A percentile compares a stretch with the other conserved stretches of the same genome.
Conservation (phyloP, 129 eudicot species). For the Cynara cardunculus region DNA sequence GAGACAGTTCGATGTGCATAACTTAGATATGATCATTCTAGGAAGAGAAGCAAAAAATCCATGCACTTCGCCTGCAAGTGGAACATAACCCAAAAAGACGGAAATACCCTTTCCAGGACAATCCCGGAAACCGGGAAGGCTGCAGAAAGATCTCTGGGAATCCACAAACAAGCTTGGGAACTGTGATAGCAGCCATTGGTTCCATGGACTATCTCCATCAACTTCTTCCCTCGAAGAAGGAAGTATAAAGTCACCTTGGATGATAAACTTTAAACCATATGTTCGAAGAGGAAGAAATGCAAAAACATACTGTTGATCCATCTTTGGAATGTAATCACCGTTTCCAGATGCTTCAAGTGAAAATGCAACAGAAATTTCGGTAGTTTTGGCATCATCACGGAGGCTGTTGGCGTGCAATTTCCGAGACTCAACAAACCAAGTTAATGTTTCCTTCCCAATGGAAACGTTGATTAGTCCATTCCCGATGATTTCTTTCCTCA, state of each 20-base stretch:
- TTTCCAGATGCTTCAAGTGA: constrained; percentile 50
- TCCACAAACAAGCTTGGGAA: constrained; percentile 71
- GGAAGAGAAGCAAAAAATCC: constrained; percentile 91
- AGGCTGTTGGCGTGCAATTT: constrained; percentile 46
- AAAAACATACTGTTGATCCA: constrained; percentile 81
- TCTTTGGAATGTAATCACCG: constrained; percentile 47
- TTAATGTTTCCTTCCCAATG: constrained; percentile 59
- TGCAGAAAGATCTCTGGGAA: constrained; percentile 61
- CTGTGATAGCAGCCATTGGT: constrained; percentile 81
- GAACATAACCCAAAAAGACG: constrained; percentile 74
- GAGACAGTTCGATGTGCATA: constrained; percentile 72
- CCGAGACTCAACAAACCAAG: constrained; percentile 65
- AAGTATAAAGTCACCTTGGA: constrained; percentile 94
- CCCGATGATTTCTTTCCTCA: constrained; percentile 65
- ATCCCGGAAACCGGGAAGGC: constrained; percentile 58
- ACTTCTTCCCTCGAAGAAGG: constrained; percentile 98
- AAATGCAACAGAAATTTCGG: constrained; percentile 84
- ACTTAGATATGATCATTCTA: constrained; percentile 69
- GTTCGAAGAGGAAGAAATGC: constrained; percentile 91
- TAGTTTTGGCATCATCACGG: constrained; percentile 57
- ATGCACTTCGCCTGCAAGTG: constrained; percentile 84
- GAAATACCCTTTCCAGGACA: constrained; percentile 65
- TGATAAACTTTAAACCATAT: constrained; percentile 80
- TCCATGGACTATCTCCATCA: constrained; percentile 90
- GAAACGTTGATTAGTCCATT: constrained; percentile 71